Evolutionary conservation across 2,329 filamentous ascomycete species (phyloP), one percentile per base, ranked within the genome.

Genomic region (Ascochyta rabiei): DNA sequence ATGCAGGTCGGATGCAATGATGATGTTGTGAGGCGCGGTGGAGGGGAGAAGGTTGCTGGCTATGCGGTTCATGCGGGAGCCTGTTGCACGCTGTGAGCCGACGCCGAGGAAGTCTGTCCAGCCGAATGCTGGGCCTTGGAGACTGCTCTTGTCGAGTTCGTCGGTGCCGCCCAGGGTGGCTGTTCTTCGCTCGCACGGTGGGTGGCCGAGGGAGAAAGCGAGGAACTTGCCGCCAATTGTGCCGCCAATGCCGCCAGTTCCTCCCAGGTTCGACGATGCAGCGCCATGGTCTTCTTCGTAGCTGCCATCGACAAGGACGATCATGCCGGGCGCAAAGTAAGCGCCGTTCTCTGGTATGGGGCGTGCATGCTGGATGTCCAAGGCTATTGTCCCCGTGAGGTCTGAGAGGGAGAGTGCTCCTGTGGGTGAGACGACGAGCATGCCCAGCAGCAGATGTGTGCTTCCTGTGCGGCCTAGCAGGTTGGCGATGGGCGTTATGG

Each of bases 81-180:
- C 93, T 1, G 89, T 85, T 6, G 91, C 92, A 40, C 92, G 88
- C 73, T 96, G 91, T 67, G 91, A 96, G 31, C 93, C 93, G 1
- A 95, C 85, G 6, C 93, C 95, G 1, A 98, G 81, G 70, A 98
- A 99, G 74, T 98, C 95, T 48, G 96, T 92, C 93, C 95, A 99
- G 38, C 95, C 95, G 70, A 98, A 97, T 0, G 73, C 75, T 35
- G 75, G 75, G 8, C 74, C 74, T 18, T 62, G 55, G 6, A 70
- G 30, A 8, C 52, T 75, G 37, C 74, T 78, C 31, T 78, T 71
- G 23, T 75, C 72, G n/a, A 73, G 48, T 13, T 76, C 72, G 10
- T 82, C 81, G n/a, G 81, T 80, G 19, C 86, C 84, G 9, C 93
- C 93, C 3, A 97, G 80, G 0, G 92, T 95, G 12, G 86, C 84